phyloP scores from a whole-genome alignment of 352 stramenopile species.

The Phytophthora citricola region DNA sequence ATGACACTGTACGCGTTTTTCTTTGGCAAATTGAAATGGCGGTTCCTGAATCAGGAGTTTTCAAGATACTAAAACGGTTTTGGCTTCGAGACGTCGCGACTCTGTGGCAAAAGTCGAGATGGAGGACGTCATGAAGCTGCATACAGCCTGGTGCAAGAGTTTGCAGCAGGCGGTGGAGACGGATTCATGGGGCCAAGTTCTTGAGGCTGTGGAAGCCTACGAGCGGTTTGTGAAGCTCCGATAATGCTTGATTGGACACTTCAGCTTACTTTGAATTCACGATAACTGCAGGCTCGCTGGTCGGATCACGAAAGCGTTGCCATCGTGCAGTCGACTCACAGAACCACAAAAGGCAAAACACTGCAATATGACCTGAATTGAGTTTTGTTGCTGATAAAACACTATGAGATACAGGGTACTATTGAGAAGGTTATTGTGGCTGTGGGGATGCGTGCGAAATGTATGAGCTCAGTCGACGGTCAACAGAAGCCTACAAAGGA shows the following conservation, averaged over 20 bases:
- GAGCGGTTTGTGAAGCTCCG: slow-evolving; percentile 47
- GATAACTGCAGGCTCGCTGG: slow-evolving; percentile 40
- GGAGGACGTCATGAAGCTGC: slow-evolving; percentile 58
- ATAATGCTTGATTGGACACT: neutral
- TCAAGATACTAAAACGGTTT: slow-evolving; percentile 15
- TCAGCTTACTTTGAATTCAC: slow-evolving; percentile 1
- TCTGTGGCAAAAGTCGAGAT: slow-evolving; percentile 21
- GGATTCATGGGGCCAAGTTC: slow-evolving; percentile 70
- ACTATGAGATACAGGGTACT: slow-evolving; percentile 16
- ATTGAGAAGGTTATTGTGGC: slow-evolving; percentile 52
- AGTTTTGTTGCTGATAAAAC: neutral
- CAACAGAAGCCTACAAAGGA: slow-evolving; percentile 66
- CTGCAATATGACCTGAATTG: neutral
- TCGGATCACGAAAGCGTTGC: slow-evolving; percentile 42
- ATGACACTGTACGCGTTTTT: neutral
- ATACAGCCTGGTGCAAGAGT: slow-evolving; percentile 61
- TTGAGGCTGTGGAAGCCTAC: slow-evolving; percentile 83
- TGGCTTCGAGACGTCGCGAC: slow-evolving; percentile 14
- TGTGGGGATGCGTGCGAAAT: slow-evolving; percentile 61
- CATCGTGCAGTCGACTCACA: slow-evolving; percentile 54
- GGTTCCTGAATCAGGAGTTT: neutral
- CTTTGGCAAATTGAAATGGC: too few relatives aligned
- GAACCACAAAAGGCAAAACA: slow-evolving; percentile 42
- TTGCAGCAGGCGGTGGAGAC: slow-evolving; percentile 68
- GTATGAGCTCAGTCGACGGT: slow-evolving; percentile 64